phyloP scores from a whole-genome alignment of 371 early-diverging fungal species.

The Rhizomucor miehei region DNA sequence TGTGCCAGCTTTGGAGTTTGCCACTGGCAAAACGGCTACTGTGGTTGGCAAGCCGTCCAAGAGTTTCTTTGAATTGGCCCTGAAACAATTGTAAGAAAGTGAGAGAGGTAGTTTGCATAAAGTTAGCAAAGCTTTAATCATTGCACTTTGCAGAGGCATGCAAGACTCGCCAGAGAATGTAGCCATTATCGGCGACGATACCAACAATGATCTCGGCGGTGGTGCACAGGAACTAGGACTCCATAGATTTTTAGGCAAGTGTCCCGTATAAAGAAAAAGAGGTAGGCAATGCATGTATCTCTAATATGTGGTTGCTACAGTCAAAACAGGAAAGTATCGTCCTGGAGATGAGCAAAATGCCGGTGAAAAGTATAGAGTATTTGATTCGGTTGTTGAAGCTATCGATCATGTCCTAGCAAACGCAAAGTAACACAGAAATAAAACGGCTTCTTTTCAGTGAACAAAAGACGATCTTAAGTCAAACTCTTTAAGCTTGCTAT shows the following conservation, averaged over 20 bases:
- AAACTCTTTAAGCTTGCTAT: too few species aligned
- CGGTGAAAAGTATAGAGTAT: slow-evolving; percentile 14
- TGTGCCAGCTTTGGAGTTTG: slow-evolving; percentile 68
- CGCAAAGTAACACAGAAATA: neutral
- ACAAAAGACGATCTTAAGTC: too few species aligned
- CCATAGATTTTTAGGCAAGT: slow-evolving; percentile 60
- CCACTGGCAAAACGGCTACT: slow-evolving; percentile 60
- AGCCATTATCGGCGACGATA: slow-evolving; percentile 87
- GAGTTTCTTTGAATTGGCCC: slow-evolving; percentile 72
- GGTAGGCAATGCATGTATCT: too few species aligned
- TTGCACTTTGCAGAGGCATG: slow-evolving; percentile 16
- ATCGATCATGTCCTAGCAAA: slow-evolving; percentile 31
- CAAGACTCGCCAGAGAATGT: slow-evolving; percentile 43
- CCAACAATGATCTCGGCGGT: slow-evolving; percentile 73
- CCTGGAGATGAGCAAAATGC: slow-evolving; percentile 59
- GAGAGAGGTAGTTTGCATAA: neutral
- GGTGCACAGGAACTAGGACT: slow-evolving; percentile 73
- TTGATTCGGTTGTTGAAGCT: slow-evolving; percentile 42
- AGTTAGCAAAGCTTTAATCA: neutral
- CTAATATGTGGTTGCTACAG: slow-evolving; percentile 18
- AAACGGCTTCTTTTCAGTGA: neutral
- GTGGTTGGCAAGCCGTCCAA: slow-evolving; percentile 85
- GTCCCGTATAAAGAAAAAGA: neutral
- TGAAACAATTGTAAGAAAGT: slow-evolving; percentile 64
- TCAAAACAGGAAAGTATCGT: slow-evolving; percentile 84